Evolutionary conservation across 108 stramenopile genomes (phyloP).

Genomic region (Cyclotella baltica): DNA sequence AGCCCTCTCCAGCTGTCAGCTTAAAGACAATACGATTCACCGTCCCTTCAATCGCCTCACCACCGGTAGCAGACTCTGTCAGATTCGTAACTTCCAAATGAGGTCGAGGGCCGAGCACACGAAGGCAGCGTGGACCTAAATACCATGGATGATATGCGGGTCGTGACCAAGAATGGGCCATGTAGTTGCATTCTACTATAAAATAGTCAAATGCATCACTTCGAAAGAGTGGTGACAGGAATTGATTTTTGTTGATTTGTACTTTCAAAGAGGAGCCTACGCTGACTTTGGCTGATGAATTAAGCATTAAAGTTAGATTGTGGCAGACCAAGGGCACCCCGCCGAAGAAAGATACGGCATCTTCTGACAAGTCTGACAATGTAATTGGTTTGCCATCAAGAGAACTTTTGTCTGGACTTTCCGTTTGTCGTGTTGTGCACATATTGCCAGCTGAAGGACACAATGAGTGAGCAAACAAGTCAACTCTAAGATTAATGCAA

Average conservation of each 20-base stretch:
- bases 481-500: too few relatives aligned
- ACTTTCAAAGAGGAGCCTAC: too few relatives aligned
- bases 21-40: slow-evolving; percentile 80
- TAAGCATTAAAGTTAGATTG: slow-evolving; percentile 51
- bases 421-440: too few relatives aligned
- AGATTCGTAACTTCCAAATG: slow-evolving; percentile 71
- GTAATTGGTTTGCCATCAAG: slow-evolving; percentile 47
- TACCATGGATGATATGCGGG: slow-evolving; percentile 62
- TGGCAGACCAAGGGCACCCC: slow-evolving; percentile 77
- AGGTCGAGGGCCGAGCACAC: slow-evolving; percentile 74
- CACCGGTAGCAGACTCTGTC: slow-evolving; percentile 58
- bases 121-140: slow-evolving; percentile 76
- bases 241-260: slow-evolving; percentile 21
- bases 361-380: slow-evolving; percentile 20
- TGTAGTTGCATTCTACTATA: slow-evolving; percentile 84
- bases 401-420: slow-evolving; percentile 11
- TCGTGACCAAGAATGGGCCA: slow-evolving; percentile 75
- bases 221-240: slow-evolving; percentile 43
- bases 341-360: slow-evolving; percentile 51
- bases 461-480: background rate
- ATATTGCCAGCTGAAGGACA: slow-evolving; percentile 38
- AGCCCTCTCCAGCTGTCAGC: slow-evolving; percentile 59
- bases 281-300: too few relatives aligned
- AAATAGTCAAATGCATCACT: slow-evolving; percentile 43
- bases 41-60: slow-evolving; percentile 82